A percentile compares a stretch with the other conserved stretches of the same genome.
These are phyloP conservation scores for Lyophyllum decastes DNA, from an alignment of 768 basidiomycete species.

Conservation along the genomic window DNA sequence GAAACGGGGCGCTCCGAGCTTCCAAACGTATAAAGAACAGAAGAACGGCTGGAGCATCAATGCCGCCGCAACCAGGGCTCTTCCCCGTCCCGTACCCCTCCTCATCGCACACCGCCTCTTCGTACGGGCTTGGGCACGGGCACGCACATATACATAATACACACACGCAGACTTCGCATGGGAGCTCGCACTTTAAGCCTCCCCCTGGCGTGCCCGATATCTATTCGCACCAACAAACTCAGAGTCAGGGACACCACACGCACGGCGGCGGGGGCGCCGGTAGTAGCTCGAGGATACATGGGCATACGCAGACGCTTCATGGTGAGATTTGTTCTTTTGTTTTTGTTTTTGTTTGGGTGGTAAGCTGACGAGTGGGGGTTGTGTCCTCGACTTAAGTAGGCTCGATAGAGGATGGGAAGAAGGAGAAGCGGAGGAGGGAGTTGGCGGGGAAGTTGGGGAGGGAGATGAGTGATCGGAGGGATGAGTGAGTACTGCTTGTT, in stretches of 20 bases:
- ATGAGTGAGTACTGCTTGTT: slow-evolving; percentile 74
- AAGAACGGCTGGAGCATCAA: no score
- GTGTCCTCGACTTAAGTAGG: not conserved
- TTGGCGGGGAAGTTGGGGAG: slow-evolving; percentile 69
- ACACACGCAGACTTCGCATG: slow-evolving; percentile 15
- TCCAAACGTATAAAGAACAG: no score
- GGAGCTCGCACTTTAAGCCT: slow-evolving; percentile 13
- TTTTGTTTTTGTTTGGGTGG: not conserved
- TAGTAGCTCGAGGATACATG: slow-evolving; percentile 42
- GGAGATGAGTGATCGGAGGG: slow-evolving; percentile 72
- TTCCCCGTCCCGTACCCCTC: slow-evolving; percentile 63
- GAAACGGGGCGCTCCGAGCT: no score
- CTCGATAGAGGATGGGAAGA: slow-evolving; percentile 44
- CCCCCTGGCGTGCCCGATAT: slow-evolving; percentile 5
- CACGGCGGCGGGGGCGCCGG: slow-evolving; percentile 41
- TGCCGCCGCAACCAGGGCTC: slow-evolving; percentile 67
- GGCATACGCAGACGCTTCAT: slow-evolving; percentile 26
- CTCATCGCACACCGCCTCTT: slow-evolving; percentile 15
- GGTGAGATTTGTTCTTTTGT: slow-evolving; percentile 6
- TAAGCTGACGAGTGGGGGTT: not conserved
- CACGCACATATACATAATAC: slow-evolving; percentile 11
- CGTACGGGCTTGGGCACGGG: no score
- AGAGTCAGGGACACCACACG: slow-evolving; percentile 13
- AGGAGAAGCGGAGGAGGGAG: slow-evolving; percentile 71
- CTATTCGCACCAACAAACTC: slow-evolving; percentile 11